These are phyloP conservation scores for Fusarium gaditjirri DNA, from an alignment of 2,329 filamentous ascomycete genomes.

Conservation along the genomic window DNA sequence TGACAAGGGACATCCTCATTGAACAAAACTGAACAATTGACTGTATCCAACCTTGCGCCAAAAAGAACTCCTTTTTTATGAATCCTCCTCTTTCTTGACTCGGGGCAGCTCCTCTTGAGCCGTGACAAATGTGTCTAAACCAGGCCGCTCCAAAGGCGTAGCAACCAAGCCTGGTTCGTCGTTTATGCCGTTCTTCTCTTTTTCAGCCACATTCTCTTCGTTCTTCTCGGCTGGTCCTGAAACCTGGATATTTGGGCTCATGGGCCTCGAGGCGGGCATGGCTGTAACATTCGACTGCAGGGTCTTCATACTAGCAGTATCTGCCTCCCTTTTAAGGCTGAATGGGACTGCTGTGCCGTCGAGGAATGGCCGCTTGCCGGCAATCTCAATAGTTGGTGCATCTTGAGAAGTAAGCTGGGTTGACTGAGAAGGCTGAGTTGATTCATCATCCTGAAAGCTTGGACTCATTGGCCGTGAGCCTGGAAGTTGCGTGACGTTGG, in stretches of 20 bases:
- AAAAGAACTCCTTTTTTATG: background rate
- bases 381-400: slow-evolving; percentile 59
- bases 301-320: slow-evolving; percentile 77
- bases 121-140: slow-evolving; percentile 66
- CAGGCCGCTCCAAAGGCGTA: slow-evolving; percentile 48
- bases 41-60: slow-evolving; percentile 29
- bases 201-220: background rate
- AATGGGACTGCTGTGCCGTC: slow-evolving; percentile 79
- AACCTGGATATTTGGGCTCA: slow-evolving; percentile 44
- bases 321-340: slow-evolving; percentile 71
- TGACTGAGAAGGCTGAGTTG: slow-evolving; percentile 23
- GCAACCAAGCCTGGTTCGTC: background rate
- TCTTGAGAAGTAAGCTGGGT: slow-evolving; percentile 33
- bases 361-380: slow-evolving; percentile 72
- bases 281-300: slow-evolving; percentile 58
- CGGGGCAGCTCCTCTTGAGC: slow-evolving; percentile 58
- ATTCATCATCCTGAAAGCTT: slow-evolving; percentile 15
- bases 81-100: slow-evolving; percentile 34
- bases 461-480: slow-evolving; percentile 51
- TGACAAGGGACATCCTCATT: slow-evolving; percentile 27
- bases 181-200: slow-evolving; percentile 9
- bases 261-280: slow-evolving; percentile 46
- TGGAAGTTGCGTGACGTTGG: slow-evolving; percentile 47
- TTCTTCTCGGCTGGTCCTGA: background rate
- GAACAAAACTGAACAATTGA: slow-evolving; percentile 25